Base-by-base conservation (phyloP, 164 flowering plant species). In the Vitis rupestris region DNA sequence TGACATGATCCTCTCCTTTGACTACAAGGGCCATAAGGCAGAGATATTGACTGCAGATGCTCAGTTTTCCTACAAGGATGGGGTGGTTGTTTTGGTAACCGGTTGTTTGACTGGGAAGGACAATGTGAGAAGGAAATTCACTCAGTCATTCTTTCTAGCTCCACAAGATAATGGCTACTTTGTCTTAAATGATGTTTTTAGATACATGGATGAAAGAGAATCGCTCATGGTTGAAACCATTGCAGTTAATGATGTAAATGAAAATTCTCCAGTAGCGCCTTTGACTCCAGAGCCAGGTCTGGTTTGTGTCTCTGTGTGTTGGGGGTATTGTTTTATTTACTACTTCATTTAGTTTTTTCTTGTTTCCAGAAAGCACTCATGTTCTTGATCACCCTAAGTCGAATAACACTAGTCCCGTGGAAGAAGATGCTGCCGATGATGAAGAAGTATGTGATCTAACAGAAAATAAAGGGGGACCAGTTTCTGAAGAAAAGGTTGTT, bases 111-210 rank as follows among this genome's bases (percentile, higher is more conserved):
- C 65, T 50, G 82, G 71, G 37, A 71, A 74, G 62, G 80, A 82
- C 23, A 61, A 78, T 14, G 16, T 64, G 17, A 68, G 30, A 19
- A 65, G 63, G 61, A 80, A 70, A 14, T 82, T 84, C 16, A 48
- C 75, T 14, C 85, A 84, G 48, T 48, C 82, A 1, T 84, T 84
- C 70, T 78, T 84, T 61, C 75, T 84, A 19, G 85, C 79, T 37
- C 80, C 78, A 8, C 86, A 81, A 65, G 65, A 75, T 10, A 63
- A 48, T 16, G 71, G 79, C 9, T 78, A 63, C 74, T 84, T 70
- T 68, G 85, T 80, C 19, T 55, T 82, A 66, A 84, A 84, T 61
- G 83, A 82, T 63, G 61, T 76, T 11, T 71, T 84, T 58, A 70
- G 79, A 59, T 79, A 59, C 50, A 69, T 74, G 15, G 80, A 70